Evolutionary conservation across 805 yeast genomes (phyloP).

Genomic region (Diddensiella caesifluorescens): DNA sequence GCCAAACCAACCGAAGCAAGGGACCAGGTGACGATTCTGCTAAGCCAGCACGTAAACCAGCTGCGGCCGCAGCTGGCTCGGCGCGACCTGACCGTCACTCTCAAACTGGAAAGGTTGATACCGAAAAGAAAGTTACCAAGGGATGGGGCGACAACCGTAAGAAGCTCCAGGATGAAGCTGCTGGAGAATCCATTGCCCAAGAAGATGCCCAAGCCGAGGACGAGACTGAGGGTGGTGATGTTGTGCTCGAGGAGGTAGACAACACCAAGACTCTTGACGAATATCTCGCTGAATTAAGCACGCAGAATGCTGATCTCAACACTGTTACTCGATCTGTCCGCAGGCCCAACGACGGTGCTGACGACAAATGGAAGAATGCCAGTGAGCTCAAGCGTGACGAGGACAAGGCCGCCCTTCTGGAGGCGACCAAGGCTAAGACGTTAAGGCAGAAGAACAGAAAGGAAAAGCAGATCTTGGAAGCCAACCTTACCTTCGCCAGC

Average conservation of each 20-base stretch:
- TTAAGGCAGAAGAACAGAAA: constrained; percentile 68
- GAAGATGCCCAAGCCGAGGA: constrained; percentile 37
- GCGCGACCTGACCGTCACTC: constrained; percentile 74
- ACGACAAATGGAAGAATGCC: constrained; percentile 40
- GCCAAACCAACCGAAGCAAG: constrained; percentile 46
- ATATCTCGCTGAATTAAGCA: constrained; percentile 61
- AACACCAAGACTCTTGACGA: constrained; percentile 73
- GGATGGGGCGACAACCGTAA: constrained; percentile 83
- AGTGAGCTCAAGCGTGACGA: constrained; percentile 62
- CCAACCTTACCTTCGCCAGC: constrained; percentile 63
- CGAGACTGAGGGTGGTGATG: constrained; percentile 37
- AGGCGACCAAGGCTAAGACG: constrained; percentile 61
- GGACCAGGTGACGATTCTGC: constrained; percentile 22
- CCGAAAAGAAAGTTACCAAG: constrained; percentile 75
- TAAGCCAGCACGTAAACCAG: too few species aligned
- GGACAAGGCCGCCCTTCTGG: constrained; percentile 49
- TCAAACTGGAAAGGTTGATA: constrained; percentile 76
- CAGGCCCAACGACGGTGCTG: constrained; percentile 56
- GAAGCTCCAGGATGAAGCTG: constrained; percentile 55
- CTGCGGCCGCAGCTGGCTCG: constrained; percentile 36
- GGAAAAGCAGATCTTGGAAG: constrained; percentile 73
- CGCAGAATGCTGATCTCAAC: constrained; percentile 26
- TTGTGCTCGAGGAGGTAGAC: constrained; percentile 42
- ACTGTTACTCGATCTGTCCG: constrained; percentile 27
- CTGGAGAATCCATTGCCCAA: constrained; percentile 40